These are phyloP conservation scores for Hydnomerulius pinastri DNA, from an alignment of 768 basidiomycete genomes.

Conservation along the genomic window DNA sequence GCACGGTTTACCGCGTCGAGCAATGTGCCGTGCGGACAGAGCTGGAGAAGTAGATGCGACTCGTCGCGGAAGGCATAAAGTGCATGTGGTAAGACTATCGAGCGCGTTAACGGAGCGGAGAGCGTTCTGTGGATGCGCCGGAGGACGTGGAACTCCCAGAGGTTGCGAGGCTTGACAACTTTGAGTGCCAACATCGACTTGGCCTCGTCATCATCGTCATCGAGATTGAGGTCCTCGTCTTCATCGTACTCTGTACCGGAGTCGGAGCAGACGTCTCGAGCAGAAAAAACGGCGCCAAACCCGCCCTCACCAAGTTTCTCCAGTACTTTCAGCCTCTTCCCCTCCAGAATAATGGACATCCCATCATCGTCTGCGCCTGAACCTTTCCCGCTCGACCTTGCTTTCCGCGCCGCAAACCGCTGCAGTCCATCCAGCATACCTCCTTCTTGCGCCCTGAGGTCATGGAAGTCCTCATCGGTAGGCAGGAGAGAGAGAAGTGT, in stretches of 20 bases:
- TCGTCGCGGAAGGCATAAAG: constrained; percentile 89
- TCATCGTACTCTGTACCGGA: constrained; percentile 43
- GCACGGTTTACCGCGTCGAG: constrained; percentile 92
- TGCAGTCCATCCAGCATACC: constrained; percentile 69
- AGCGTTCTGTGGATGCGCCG: constrained; percentile 73
- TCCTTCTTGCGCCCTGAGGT: constrained; percentile 55
- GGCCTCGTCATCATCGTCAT: constrained; percentile 53
- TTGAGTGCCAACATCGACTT: constrained; percentile 79
- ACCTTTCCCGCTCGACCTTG: constrained; percentile 34
- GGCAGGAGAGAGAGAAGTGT: constrained; percentile 65
- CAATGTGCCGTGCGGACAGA: constrained; percentile 89
- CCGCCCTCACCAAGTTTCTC: constrained; percentile 97
- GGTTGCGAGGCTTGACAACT: constrained; percentile 81
- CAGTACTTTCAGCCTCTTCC: constrained; percentile 64
- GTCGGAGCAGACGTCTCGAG: constrained; percentile 48
- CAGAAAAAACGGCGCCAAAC: constrained; percentile 94
- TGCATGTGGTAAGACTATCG: constrained; percentile 75
- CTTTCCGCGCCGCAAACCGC: constrained; percentile 58
- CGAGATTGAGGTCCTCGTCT: constrained; percentile 46
- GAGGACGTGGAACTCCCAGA: constrained; percentile 93
- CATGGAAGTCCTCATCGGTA: constrained; percentile 60
- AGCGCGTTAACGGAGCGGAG: constrained; percentile 55
- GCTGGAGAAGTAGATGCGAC: constrained; percentile 85
- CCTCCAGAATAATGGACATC: constrained; percentile 63
- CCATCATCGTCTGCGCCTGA: constrained; percentile 37